Evolutionary conservation across 495 filamentous ascomycete species (phyloP).

Genomic region (Sphaerosporella brunnea): DNA sequence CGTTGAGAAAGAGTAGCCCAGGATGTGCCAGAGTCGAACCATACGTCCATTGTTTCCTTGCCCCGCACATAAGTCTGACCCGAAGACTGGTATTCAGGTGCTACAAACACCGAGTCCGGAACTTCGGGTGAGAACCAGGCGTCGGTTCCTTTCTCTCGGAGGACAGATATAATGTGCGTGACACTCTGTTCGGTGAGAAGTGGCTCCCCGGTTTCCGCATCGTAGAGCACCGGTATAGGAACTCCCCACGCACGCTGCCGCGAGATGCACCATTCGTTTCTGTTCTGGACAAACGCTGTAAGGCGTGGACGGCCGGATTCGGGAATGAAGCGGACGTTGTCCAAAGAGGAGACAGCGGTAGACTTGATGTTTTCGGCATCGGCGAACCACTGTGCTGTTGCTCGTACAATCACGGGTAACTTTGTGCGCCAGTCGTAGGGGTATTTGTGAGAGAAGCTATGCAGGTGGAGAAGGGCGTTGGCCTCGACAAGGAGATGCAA

Average conservation of each 20-base stretch:
- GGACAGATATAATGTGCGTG: conserved; percentile 63
- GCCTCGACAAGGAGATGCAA: conserved; percentile 42
- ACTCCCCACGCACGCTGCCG: conserved; percentile 92
- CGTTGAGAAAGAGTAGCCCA: conserved; percentile 40
- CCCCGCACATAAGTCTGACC: conserved; percentile 39
- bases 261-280: conserved; percentile 98
- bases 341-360: conserved; percentile 46
- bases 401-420: conserved; percentile 70
- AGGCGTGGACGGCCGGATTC: conserved; percentile 51
- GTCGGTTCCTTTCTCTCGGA: conserved; percentile 61
- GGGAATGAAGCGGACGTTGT: conserved; percentile 62
- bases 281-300: conserved; percentile 63
- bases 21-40: conserved; percentile 96
- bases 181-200: conserved; percentile 63
- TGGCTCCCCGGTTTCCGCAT: conserved; percentile 44
- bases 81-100: conserved; percentile 6
- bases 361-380: conserved; percentile 68
- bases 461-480: conserved; percentile 42
- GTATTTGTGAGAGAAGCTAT: conserved; percentile 70
- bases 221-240: conserved; percentile 81
- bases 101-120: conserved; percentile 37
- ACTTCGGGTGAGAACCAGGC: conserved; percentile 76
- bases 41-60: conserved; percentile 98
- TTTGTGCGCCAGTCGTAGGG: conserved; percentile 97
- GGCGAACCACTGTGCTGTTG: conserved; percentile 95